A percentile compares a stretch with the other conserved stretches of the same genome.
Conservation (phyloP, 176 grass and related monocot genomes). For the Cenchrus americanus region DNA sequence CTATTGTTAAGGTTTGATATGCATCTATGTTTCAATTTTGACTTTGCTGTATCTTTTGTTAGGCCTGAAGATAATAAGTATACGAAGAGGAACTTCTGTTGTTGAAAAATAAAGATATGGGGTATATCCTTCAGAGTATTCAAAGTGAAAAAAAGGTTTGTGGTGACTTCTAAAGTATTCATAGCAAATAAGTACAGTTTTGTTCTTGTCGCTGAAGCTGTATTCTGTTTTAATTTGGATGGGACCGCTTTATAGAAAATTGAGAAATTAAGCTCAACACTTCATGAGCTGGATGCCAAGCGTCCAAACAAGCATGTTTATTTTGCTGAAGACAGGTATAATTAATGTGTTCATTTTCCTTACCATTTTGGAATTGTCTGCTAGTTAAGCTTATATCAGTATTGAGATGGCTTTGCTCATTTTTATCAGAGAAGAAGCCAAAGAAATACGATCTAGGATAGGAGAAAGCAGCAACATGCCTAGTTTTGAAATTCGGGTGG, state of each 20-base stretch:
- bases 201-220: neutral
- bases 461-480: slow-evolving; percentile 46
- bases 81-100: slow-evolving; percentile 82
- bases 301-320: slow-evolving; percentile 79
- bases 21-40: slow-evolving; percentile 30
- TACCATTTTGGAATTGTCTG: neutral
- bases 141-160: slow-evolving; percentile 92
- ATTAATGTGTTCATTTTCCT: slow-evolving; percentile 21
- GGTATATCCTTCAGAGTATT: slow-evolving; percentile 76
- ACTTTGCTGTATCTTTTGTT: slow-evolving; percentile 19
- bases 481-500: too few species aligned
- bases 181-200: slow-evolving; percentile 1
- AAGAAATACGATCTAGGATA: slow-evolving; percentile 74
- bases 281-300: slow-evolving; percentile 78
- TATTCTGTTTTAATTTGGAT: slow-evolving; percentile 25
- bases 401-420: slow-evolving; percentile 29
- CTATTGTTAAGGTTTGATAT: slow-evolving; percentile 17
- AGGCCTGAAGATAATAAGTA: slow-evolving; percentile 91
- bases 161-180: slow-evolving; percentile 11
- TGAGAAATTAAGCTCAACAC: slow-evolving; percentile 70
- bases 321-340: slow-evolving; percentile 87
- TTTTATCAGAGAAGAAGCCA: slow-evolving; percentile 79
- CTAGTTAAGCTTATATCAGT: neutral
- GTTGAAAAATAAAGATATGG: slow-evolving; percentile 92
- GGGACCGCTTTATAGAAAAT: slow-evolving; percentile 64